Base-by-base conservation (phyloP, 371 early-diverging fungal species). In the Batkoa obscura region DNA sequence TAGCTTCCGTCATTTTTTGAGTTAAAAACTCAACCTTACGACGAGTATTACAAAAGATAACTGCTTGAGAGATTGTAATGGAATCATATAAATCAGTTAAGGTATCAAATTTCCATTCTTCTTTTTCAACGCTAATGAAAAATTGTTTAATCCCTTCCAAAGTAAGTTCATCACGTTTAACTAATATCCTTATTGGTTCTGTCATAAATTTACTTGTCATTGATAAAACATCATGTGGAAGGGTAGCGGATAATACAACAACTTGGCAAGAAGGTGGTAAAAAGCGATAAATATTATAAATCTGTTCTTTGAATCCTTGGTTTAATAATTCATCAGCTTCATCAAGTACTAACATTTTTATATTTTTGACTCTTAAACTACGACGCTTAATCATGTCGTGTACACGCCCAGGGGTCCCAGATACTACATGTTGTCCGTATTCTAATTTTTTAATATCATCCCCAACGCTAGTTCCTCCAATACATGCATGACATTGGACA, bases 161-260 rank as follows among this genome's bases (percentile, higher is more conserved):
- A n/a, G 99, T 99, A 72, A 99, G 79, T 71, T 99, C 99, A 74
- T 98, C 99, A 73, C 96, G 93, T 83, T 99, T 99, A 58, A 99
- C 95, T 58, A 99, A 81, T 60, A 99, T 96, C 55, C 95, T 84
- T 60, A 99, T 83, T 33, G 99, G 99, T 62, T 97, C 89, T 42
- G 81, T 81, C 88, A 99, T 97, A 65, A 99, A 98, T 63, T 94
- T 90, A 59, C 74, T 80, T 34, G 97, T 94, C 68, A 98, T 82
- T 60, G 93, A 91, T n/a, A 98, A 75, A 15, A 97, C 99, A 60
- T 97, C 97, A 62, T 79, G 75, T 42, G 96, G 97, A 65, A 99
- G 76, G 8, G 99, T 99, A 57, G 99, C 99, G 30, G 86, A 86
- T 56, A 99, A 81, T 46, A 99, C 75, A n/a, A 97, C 95, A 34